phyloP scores from a whole-genome alignment of 169 alveolate genomes.

The Cryptosporidium viatorum region DNA sequence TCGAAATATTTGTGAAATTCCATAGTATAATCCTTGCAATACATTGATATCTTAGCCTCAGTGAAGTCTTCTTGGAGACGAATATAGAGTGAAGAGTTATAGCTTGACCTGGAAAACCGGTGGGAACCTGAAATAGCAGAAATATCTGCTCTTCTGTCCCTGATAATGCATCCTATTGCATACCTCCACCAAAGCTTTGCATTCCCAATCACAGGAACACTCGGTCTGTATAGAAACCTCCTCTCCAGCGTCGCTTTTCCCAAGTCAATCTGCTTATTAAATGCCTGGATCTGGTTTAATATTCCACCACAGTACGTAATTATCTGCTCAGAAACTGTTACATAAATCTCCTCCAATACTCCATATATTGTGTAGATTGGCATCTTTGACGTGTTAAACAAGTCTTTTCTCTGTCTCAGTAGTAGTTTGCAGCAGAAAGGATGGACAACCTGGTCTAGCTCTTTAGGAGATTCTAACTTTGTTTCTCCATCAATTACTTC shows the following conservation, averaged over 20 bases:
- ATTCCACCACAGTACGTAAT: conserved; percentile 35
- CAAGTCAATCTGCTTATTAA: conserved; percentile 38
- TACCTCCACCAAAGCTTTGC: conserved; percentile 72
- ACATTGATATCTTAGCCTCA: conserved; percentile 70
- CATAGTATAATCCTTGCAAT: conserved; percentile 53
- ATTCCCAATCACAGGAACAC: conserved; percentile 47
- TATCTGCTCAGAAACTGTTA: conserved; percentile 56
- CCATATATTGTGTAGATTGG: conserved; percentile 68
- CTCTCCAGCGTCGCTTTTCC: conserved; percentile 42
- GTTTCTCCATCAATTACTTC: not conserved
- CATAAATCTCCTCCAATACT: conserved; percentile 58
- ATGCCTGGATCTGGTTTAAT: conserved; percentile 29
- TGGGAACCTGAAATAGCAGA: not conserved
- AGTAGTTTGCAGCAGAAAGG: conserved; percentile 67
- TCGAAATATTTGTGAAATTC: conserved; percentile 43
- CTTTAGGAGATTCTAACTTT: not conserved
- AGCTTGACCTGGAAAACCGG: not conserved
- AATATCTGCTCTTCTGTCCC: conserved; percentile 14
- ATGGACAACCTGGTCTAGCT: conserved; percentile 28
- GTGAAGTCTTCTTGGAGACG: conserved; percentile 32
- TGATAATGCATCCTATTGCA: conserved; percentile 48
- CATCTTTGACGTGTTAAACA: conserved; percentile 21
- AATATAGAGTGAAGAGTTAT: conserved; percentile 11
- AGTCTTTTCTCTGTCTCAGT: conserved; percentile 51
- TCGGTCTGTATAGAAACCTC: conserved; percentile 51